These are phyloP conservation scores for Candida sp. DNA, from an alignment of 1,139 yeast species.

Conservation along the genomic window DNA sequence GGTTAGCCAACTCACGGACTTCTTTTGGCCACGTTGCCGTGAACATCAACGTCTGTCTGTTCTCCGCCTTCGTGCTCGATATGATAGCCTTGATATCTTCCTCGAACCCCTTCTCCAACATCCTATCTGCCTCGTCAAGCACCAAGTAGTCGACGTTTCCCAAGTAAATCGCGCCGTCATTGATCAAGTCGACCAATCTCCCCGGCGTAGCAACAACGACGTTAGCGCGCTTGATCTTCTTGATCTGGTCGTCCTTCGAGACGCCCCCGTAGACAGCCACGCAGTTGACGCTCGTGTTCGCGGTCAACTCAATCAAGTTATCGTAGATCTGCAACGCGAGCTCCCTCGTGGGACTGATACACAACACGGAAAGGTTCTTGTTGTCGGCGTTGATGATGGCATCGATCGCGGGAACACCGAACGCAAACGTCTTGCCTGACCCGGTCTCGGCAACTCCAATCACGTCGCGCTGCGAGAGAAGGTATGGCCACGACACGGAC, in stretches of 20 bases:
- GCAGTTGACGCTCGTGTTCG: constrained; percentile 64
- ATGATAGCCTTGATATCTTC: constrained; percentile 91
- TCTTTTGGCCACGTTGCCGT: constrained; percentile 93
- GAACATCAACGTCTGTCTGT: constrained; percentile 86
- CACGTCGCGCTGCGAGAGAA: constrained; percentile 81
- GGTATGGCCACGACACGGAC: constrained; percentile 96
- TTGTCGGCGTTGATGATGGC: constrained; percentile 49
- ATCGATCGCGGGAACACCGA: constrained; percentile 97
- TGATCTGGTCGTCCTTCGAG: constrained; percentile 89
- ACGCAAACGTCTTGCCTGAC: constrained; percentile 96
- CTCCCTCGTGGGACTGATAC: constrained; percentile 97
- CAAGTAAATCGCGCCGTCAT: constrained; percentile 85
- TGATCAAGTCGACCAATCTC: constrained; percentile 85
- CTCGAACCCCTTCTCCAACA: constrained; percentile 96
- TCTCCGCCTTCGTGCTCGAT: constrained; percentile 46
- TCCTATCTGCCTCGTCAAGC: constrained; percentile 97
- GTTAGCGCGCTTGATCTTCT: constrained; percentile 55
- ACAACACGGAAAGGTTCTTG: constrained; percentile 67
- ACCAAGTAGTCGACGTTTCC: constrained; percentile 76
- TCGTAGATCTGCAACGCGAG: constrained; percentile 94
- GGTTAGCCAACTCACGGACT: constrained; percentile 88
- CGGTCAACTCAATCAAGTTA: constrained; percentile 72
- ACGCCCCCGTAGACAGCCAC: constrained; percentile 98
- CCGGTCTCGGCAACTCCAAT: constrained; percentile 99
- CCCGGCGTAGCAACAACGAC: constrained; percentile 98